Percentiles rank a stretch among this genome's conserved stretches.
Conservation (phyloP, 148 eudicot species). For the Camellia lanceoleosa region DNA sequence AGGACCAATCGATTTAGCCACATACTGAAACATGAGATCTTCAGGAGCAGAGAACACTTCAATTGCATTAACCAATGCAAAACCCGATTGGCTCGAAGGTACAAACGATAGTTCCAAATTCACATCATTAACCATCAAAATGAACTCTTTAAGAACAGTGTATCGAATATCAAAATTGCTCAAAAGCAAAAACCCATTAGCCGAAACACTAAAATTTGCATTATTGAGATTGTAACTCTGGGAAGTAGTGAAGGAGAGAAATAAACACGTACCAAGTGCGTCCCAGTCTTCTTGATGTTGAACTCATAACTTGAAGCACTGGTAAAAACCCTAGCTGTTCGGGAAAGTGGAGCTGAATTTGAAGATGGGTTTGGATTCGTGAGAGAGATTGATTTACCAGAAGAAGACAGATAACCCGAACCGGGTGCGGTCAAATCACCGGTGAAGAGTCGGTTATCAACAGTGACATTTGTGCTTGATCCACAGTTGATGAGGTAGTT, state of each 20-base stretch:
- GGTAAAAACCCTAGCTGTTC: conserved; percentile 65
- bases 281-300: conserved; percentile 41
- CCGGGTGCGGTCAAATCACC: conserved; percentile 48
- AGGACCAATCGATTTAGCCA: conserved; percentile 36
- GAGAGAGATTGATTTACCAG: conserved; percentile 46
- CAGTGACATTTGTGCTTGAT: conserved; percentile 36
- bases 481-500: conserved; percentile 77
- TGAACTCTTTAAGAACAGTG: conserved; percentile 54
- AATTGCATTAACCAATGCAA: conserved; percentile 73
- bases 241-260: conserved; percentile 52
- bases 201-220: conserved; percentile 60
- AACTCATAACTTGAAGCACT: conserved; percentile 43
- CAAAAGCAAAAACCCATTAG: conserved; percentile 56
- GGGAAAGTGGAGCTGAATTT: conserved; percentile 42
- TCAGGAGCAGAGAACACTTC: conserved; percentile 82
- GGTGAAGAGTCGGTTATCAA: conserved; percentile 47
- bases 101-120: conserved; percentile 48
- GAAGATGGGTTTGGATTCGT: conserved; percentile 40
- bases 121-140: conserved; percentile 38
- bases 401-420: conserved; percentile 31
- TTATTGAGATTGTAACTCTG: conserved; percentile 40
- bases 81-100: conserved; percentile 33
- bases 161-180: conserved; percentile 33
- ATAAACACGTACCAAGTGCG: conserved; percentile 75
- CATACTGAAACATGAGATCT: conserved; percentile 52